Base-by-base conservation (phyloP, 345 rosid genomes). In the Dimocarpus longan region DNA sequence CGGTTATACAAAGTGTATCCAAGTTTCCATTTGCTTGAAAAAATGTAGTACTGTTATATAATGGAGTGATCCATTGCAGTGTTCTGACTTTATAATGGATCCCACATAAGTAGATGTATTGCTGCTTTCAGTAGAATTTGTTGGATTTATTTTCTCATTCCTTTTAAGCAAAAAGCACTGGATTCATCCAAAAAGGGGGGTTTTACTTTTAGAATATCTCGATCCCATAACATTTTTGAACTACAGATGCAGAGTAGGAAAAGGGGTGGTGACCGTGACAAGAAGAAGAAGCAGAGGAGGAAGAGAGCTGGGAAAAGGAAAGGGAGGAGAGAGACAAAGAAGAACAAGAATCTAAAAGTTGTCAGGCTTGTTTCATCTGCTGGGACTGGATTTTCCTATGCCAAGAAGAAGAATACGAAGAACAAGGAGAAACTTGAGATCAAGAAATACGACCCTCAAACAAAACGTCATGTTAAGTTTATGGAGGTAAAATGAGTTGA, bases 261-360 rank as follows among this genome's bases (percentile, higher is more conserved):
- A 81, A 76, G 76, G 68, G 87, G 83, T 4, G 85, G 85, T 4
- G 85, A 84, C 43, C 74, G 48, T 24, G 54, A 5, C 50, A 76
- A 81, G 77, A 81, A 84, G 65, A 81, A 75, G 56, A 81, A 65
- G 79, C 64, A 76, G 62, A 81, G 54, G 67, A 81, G 86, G 82
- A 84, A 84, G 80, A 66, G 71, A 50, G 67, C 57, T 43, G 65
- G 74, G 65, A 79, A 76, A 76, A 59, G 75, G 66, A 79, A 69
- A 66, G 81, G 67, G 39, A 79, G 87, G 42, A 74, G 78, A 40
- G 74, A 56, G 26, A 69, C 57, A 69, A 68, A 28, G 78, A 76
- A 78, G 76, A 81, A 57, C 79, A 73, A 81, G 68, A 82, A 32
- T 37, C 69, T 76, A 37, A 84, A 79, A 67, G 74, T 82, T 0